A percentile compares a stretch with the other conserved stretches of the same genome.
phyloP scores from a whole-genome alignment of 2,329 filamentous ascomycete species.

The Alternaria postmessia region DNA sequence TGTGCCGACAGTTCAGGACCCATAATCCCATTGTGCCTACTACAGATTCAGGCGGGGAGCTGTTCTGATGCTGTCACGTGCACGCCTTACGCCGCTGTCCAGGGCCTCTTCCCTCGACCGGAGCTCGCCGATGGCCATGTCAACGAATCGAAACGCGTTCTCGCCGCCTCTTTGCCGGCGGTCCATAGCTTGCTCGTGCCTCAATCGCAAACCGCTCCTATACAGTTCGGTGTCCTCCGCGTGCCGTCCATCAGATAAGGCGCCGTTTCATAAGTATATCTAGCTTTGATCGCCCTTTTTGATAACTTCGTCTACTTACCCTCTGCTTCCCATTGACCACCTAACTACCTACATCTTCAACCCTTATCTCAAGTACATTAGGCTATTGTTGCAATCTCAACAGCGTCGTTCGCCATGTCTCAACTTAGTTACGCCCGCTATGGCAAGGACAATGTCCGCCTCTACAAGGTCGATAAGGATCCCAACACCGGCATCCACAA shows the following conservation, averaged over 20 bases:
- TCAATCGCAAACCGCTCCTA: constrained; percentile 24
- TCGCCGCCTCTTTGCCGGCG: constrained; percentile 31
- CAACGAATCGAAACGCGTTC: constrained; percentile 38
- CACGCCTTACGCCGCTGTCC: constrained; percentile 22
- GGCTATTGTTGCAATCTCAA: neutral
- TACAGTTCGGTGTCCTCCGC: constrained; percentile 46
- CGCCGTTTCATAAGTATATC: constrained; percentile 35
- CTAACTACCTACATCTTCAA: constrained; percentile 2
- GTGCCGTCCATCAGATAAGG: constrained; percentile 41
- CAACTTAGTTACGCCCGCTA: constrained; percentile 71
- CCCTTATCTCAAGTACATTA: neutral
- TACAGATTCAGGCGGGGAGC: constrained; percentile 17
- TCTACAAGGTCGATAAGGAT: constrained; percentile 92
- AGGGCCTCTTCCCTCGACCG: constrained; percentile 32
- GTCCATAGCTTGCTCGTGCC: constrained; percentile 32
- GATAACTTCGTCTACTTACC: constrained; percentile 21
- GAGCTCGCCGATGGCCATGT: constrained; percentile 47
- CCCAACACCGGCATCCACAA: constrained; percentile 78
- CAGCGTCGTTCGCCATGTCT: constrained; percentile 49
- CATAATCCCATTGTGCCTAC: constrained; percentile 14
- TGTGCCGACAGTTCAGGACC: constrained; percentile 17
- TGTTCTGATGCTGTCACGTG: constrained; percentile 36
- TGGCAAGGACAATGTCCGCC: constrained; percentile 97
- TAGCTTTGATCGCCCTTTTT: constrained; percentile 29
- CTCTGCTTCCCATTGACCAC: constrained; percentile 14